A percentile compares a stretch with the other conserved stretches of the same genome.
Evolutionary conservation across 2,329 filamentous ascomycete species (phyloP).

Genomic region (Zasmidium cellare): DNA sequence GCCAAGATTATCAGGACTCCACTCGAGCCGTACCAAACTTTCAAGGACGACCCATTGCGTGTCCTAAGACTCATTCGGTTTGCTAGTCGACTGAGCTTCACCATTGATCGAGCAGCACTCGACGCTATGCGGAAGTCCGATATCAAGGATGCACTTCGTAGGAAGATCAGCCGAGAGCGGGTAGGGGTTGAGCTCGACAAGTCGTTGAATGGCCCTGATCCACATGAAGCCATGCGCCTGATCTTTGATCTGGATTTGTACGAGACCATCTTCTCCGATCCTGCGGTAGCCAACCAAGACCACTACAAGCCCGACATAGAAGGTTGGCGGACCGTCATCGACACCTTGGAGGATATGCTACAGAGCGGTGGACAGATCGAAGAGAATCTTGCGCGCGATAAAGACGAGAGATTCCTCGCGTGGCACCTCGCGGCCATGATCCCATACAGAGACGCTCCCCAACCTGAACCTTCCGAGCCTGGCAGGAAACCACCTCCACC

Average conservation of each 20-base stretch:
- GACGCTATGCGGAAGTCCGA: constrained; percentile 72
- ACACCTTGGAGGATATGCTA: constrained; percentile 58
- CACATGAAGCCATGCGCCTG: constrained; percentile 61
- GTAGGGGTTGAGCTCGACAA: constrained; percentile 87
- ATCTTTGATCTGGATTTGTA: constrained; percentile 70
- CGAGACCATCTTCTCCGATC: constrained; percentile 71
- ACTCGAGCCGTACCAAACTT: constrained; percentile 84
- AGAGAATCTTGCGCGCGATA: constrained; percentile 55
- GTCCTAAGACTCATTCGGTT: constrained; percentile 87
- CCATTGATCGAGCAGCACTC: constrained; percentile 69
- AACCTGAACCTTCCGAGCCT: constrained; percentile 38
- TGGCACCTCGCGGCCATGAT: constrained; percentile 76
- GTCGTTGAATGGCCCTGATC: constrained; percentile 76
- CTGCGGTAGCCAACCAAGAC: constrained; percentile 49
- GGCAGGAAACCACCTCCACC: constrained; percentile 58
- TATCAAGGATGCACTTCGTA: constrained; percentile 75
- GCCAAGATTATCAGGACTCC: constrained; percentile 77
- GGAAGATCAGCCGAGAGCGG: constrained; percentile 90
- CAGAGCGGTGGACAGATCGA: constrained; percentile 33
- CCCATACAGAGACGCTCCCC: constrained; percentile 65
- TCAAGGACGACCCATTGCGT: constrained; percentile 88
- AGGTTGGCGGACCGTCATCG: constrained; percentile 65
- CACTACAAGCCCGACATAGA: constrained; percentile 57
- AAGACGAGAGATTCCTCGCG: constrained; percentile 67
- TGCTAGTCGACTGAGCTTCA: constrained; percentile 78